These are phyloP conservation scores for Metarhizium robertsii DNA, from an alignment of 2,329 filamentous ascomycete genomes.

Conservation along the genomic window DNA sequence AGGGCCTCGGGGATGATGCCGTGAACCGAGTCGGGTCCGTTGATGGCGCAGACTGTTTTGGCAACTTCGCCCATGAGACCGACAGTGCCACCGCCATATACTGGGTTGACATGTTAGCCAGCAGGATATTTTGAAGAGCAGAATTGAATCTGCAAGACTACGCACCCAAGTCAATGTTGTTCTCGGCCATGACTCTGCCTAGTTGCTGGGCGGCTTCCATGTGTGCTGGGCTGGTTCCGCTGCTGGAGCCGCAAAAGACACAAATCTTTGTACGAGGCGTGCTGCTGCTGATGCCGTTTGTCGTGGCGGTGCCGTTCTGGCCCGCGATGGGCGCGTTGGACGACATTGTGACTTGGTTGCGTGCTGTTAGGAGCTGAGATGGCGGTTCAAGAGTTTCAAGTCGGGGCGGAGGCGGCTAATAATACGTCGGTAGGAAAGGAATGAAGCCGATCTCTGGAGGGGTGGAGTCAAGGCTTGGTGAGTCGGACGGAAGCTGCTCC, in stretches of 20 bases:
- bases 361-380: not conserved
- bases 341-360: constrained; percentile 3
- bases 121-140: not conserved
- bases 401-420: no score
- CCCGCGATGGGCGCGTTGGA: constrained; percentile 8
- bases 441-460: not conserved
- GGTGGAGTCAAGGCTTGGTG: not conserved
- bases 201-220: constrained; percentile 70
- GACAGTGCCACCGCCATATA: constrained; percentile 91
- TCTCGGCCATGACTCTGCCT: constrained; percentile 61
- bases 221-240: constrained; percentile 65
- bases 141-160: constrained; percentile 6
- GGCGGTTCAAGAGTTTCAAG: no score
- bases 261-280: constrained; percentile 59
- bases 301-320: constrained; percentile 14
- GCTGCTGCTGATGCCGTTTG: constrained; percentile 13
- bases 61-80: constrained; percentile 95
- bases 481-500: not conserved
- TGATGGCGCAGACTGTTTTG: constrained; percentile 72
- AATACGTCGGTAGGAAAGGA: not conserved
- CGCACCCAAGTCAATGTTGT: constrained; percentile 66
- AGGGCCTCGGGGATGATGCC: constrained; percentile 88
- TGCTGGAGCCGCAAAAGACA: constrained; percentile 84
- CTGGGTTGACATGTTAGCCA: constrained; percentile 26
- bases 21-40: constrained; percentile 74